Conservation (phyloP, 345 rosid species). For the Turnera subulata region DNA sequence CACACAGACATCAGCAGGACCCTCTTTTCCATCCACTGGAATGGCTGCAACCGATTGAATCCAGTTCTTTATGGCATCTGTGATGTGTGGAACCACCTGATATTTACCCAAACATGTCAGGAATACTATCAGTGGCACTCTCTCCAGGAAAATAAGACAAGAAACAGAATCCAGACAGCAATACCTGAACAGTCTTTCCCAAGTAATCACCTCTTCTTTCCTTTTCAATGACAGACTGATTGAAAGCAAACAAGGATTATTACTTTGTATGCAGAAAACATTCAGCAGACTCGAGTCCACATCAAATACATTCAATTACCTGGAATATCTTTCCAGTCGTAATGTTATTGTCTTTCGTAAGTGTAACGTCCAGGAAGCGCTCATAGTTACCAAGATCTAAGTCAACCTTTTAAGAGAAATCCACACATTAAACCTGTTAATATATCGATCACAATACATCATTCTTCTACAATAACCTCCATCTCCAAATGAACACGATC, state of each 20-base stretch:
- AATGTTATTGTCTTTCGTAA: conserved; percentile 85
- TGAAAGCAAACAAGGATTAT: not conserved
- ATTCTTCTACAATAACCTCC: not conserved
- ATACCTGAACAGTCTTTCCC: conserved; percentile 38
- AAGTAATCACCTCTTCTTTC: conserved; percentile 34
- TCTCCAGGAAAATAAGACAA: not conserved
- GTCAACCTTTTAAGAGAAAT: conserved; percentile 59
- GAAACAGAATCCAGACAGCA: not conserved
- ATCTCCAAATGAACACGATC: not conserved
- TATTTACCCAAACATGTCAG: not conserved
- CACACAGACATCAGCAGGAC: conserved; percentile 33
- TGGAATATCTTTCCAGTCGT: conserved; percentile 97
- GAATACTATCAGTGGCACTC: not conserved
- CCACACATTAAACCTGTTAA: conserved; percentile 19
- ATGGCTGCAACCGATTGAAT: conserved; percentile 22
- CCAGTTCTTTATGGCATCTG: conserved; percentile 34
- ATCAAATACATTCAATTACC: conserved; percentile 40
- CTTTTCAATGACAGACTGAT: conserved; percentile 33
- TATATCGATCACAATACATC: not conserved
- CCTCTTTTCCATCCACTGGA: conserved; percentile 31
- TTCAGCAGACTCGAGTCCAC: conserved; percentile 1
- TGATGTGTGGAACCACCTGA: conserved; percentile 35
- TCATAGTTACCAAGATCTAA: conserved; percentile 96
- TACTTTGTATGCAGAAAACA: conserved; percentile 6
- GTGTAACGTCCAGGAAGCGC: conserved; percentile 81